Base-by-base conservation (phyloP, 768 basidiomycete genomes). In the Amanita inopinata region DNA sequence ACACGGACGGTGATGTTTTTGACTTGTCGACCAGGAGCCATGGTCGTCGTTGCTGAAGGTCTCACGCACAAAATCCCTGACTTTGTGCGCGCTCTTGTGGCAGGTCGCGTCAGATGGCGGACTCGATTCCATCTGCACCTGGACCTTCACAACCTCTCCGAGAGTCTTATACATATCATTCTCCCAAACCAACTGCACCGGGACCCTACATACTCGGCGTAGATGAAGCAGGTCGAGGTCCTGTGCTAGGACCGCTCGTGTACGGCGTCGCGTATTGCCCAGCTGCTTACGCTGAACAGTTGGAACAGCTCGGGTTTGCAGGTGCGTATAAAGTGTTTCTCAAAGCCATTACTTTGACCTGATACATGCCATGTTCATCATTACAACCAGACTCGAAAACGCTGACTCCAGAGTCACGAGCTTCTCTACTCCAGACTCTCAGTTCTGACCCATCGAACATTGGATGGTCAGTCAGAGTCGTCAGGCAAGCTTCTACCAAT, bases 211-310 rank as follows among this genome's bases (percentile, higher is more conserved):
- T 97, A 37, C 81, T 99, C 38, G 96, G 96, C 17, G 92, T 99
- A n/a, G 96, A 99, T 60, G 96, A 99, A 59, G 96, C 96, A 0
- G 96, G 96, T 0, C 72, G 96, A 42, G 96, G 96, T 0, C 96
- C 94, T 15, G 94, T 94, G 1, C 67, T 99, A 0, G 94, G 93
- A 1, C 96, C 96, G 0, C 74, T 98, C 46, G 96, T 99, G 0
- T 98, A 99, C 54, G 94, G 87, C 5, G 79, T 94, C 18, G 93
- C 96, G 0, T 97, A 90, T 55, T 98, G 94, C 53, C 87, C 91
- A 2, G 70, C 70, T 3, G 67, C 79, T 17, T 97, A 87, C 62
- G 69, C 79, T 49, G 76, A 82, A 2, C 60, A 76, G 10, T 61
- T 99, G 42, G 81, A 89, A 38, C 59, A 69, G 9, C 69, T 98